A percentile compares a stretch with the other conserved stretches of the same genome.
These are phyloP conservation scores for Karstenula rhodostoma DNA, from an alignment of 2,329 filamentous ascomycete species.

Conservation along the genomic window DNA sequence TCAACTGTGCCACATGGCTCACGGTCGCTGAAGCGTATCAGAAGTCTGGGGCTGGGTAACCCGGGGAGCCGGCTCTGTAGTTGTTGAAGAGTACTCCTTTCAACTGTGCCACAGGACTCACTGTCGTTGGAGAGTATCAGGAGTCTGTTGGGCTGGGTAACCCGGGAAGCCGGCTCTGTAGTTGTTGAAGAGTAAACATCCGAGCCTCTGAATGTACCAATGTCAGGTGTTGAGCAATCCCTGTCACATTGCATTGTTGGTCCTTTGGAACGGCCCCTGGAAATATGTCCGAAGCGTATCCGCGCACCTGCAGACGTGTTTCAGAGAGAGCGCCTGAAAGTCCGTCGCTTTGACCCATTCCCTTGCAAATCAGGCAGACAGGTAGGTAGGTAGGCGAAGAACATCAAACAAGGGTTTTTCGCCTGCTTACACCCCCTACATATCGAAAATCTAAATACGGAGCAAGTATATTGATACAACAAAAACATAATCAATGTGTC, in stretches of 20 bases:
- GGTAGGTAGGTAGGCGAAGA: conserved; percentile 4
- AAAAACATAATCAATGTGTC: not conserved
- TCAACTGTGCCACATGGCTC: too few relatives aligned
- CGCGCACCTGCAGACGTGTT: conserved; percentile 7
- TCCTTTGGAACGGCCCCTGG: not conserved
- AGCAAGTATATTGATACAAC: not conserved
- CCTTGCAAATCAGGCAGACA: conserved; percentile 7
- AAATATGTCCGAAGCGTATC: conserved; percentile 10
- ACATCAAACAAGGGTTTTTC: conserved; percentile 3
- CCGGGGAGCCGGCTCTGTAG: too few relatives aligned
- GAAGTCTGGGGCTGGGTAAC: too few relatives aligned
- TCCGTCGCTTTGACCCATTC: not conserved
- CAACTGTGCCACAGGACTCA: too few relatives aligned
- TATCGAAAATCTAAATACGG: conserved; percentile 1
- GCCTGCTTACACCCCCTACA: not conserved
- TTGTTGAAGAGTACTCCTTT: too few relatives aligned
- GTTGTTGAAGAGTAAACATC: too few relatives aligned
- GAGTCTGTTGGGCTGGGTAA: too few relatives aligned
- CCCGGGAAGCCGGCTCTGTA: too few relatives aligned
- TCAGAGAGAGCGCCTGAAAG: conserved; percentile 8
- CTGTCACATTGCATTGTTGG: not conserved
- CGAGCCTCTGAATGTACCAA: not conserved
- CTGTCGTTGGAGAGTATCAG: too few relatives aligned
- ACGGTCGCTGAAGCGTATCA: too few relatives aligned
- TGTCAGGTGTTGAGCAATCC: not conserved